Evolutionary conservation across 192 early-diverging fungal genomes (phyloP).

Genomic region (Podila horticola): DNA sequence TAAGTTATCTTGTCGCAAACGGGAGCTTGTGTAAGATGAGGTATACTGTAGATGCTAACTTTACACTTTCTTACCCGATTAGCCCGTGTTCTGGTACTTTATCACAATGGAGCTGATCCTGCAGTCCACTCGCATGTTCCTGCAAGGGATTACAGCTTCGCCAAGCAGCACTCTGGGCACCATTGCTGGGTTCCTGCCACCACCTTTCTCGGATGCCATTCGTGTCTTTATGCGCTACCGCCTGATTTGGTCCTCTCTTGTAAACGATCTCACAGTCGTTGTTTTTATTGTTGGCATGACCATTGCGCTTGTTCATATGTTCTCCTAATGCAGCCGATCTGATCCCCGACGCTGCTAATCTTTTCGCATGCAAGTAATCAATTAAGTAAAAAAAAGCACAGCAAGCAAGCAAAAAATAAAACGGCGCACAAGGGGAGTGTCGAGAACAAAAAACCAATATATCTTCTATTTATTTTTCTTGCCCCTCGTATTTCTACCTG

Average conservation of each 20-base stretch:
- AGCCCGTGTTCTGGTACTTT: conserved; percentile 71
- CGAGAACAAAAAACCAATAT: no score
- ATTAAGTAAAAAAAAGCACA: no score
- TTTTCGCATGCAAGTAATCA: no score
- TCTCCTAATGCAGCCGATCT: conserved; percentile 14
- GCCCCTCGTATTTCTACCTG: no score
- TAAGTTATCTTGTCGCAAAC: conserved; percentile 6
- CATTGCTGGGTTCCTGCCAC: conserved; percentile 57
- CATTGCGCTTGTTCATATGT: conserved; percentile 35
- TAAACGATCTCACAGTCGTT: conserved; percentile 60
- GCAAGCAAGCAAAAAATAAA: no score
- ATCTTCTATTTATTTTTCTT: no score
- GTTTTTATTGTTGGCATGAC: conserved; percentile 61
- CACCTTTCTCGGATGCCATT: conserved; percentile 57
- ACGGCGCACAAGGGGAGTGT: no score
- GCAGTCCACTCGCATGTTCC: conserved; percentile 57
- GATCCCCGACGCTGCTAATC: no score
- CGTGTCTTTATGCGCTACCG: conserved; percentile 62
- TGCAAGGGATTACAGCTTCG: conserved; percentile 54
- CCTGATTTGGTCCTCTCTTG: conserved; percentile 63
- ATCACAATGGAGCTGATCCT: conserved; percentile 58
- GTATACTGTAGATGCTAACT: neutral
- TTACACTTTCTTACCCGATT: neutral
- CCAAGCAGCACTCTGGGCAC: conserved; percentile 51
- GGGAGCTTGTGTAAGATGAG: neutral